Conservation (phyloP, 1,284 basidiomycete species). For the Marasmius sp. region DNA sequence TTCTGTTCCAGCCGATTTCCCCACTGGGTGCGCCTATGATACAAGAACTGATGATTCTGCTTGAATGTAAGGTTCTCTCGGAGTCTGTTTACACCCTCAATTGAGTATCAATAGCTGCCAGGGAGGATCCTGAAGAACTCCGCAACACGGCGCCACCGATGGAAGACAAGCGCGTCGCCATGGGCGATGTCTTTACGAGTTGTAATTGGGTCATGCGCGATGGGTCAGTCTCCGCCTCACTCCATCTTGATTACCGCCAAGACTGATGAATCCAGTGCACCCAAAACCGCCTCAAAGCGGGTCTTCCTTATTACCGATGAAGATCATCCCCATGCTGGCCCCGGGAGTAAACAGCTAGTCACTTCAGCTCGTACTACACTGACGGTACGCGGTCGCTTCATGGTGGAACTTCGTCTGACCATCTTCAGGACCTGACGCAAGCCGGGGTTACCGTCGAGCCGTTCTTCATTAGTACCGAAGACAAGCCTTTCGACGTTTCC, state of each 20-base stretch:
- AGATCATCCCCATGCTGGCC: constrained; percentile 60
- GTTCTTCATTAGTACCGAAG: constrained; percentile 83
- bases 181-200: constrained; percentile 84
- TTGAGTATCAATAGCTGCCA: constrained; percentile 42
- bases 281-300: constrained; percentile 85
- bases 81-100: not conserved
- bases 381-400: constrained; percentile 41
- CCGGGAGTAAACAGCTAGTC: constrained; percentile 52
- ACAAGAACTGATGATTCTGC: constrained; percentile 66
- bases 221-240: constrained; percentile 51
- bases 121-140: constrained; percentile 57
- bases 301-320: constrained; percentile 94
- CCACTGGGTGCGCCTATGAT: constrained; percentile 82
- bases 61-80: constrained; percentile 58
- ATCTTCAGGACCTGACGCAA: constrained; percentile 73
- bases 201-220: constrained; percentile 88
- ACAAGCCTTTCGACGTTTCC: constrained; percentile 70
- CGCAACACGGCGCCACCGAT: constrained; percentile 61
- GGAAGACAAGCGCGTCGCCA: constrained; percentile 53
- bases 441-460: constrained; percentile 85
- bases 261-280: constrained; percentile 52
- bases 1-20: constrained; percentile 74
- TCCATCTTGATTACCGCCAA: not conserved
- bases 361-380: constrained; percentile 71
- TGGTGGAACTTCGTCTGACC: not conserved